Base-by-base conservation (phyloP, 2,329 filamentous ascomycete genomes). In the Exserohilum turcica region DNA sequence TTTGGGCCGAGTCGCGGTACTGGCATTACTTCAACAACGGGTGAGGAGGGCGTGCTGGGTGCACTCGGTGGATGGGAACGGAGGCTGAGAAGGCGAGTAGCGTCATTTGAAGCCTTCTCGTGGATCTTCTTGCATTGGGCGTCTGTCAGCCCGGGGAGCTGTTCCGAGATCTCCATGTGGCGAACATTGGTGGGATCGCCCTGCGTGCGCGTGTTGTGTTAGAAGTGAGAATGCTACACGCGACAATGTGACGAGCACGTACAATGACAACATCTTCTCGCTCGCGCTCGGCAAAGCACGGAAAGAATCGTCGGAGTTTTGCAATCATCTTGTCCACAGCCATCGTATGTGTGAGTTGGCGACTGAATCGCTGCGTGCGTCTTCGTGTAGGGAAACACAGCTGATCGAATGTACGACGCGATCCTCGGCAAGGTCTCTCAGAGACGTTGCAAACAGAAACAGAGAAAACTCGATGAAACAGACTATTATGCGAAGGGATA, bases 101-200 rank as follows among this genome's bases (percentile, higher is more conserved):
- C 64, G 51, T 72, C 68, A 48, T 57, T 59, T 33, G 68, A 64
- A 24, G 65, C 65, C 59, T 71, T 69, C 48, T 70, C 63, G 49
- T 64, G 68, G 54, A 73, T 66, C 43, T 66, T 58, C 28, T 56
- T 57, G 43, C 65, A 55, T 46, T 72, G 58, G 24, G 64, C 61
- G 24, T 69, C 60, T 9, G 65, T 65, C n/a, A 74, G 64, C 7
- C 65, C 65, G 1, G 67, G 64, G 27, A 73, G 63, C 5, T 54
- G 45, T 8, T 67, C 64, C 13, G 56, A 64, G 28, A 73, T 56
- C 48, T 68, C 66, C 38, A 73, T 44, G 24, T 60, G 60, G 40
- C 69, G 64, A 19, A 72, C 63, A 48, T 74, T 54, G 15, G 70
- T 72, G 19, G 67, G 68, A 4, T 51, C 59, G 9, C 70, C 63